These are phyloP conservation scores for Strigomonas oncopelti DNA, from an alignment of 208 protist genomes.

Conservation along the genomic window DNA sequence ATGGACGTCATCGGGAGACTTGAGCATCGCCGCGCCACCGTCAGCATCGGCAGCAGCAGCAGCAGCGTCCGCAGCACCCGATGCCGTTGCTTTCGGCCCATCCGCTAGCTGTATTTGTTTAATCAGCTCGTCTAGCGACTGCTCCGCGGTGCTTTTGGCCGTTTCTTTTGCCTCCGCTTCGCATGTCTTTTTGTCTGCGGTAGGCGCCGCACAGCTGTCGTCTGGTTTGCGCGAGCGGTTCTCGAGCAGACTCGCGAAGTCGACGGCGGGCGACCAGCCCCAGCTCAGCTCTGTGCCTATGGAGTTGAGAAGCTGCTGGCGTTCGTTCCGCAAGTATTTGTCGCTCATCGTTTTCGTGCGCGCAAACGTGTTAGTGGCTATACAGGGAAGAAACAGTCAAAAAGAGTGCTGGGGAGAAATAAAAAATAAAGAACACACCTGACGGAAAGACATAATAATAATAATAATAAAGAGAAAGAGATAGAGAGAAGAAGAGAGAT, in stretches of 20 bases:
- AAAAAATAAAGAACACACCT: conserved; percentile 1
- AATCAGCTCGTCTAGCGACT: not conserved
- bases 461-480: conserved; percentile 5
- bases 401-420: too few species aligned
- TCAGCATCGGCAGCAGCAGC: too few species aligned
- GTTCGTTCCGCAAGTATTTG: conserved; percentile 80
- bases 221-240: conserved; percentile 5
- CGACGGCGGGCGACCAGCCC: conserved; percentile 86
- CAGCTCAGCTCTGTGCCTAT: conserved; percentile 83
- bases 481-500: too few species aligned
- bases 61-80: too few species aligned
- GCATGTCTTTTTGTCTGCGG: not conserved
- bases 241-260: conserved; percentile 56
- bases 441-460: not conserved
- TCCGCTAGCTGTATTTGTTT: not conserved
- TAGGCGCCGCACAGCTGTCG: not conserved
- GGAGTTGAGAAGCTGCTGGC: conserved; percentile 76
- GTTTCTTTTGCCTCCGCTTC: too few species aligned
- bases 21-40: too few species aligned
- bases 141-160: too few species aligned
- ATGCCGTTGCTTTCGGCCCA: not conserved
- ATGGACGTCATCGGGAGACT: conserved; percentile 1
- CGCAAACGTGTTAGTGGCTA: too few species aligned
- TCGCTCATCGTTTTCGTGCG: conserved; percentile 64
- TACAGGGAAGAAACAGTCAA: too few species aligned